Evolutionary conservation across 2,329 filamentous ascomycete genomes (phyloP), one percentile per base, ranked within the genome.

Genomic region (Chaetomium strumarium): DNA sequence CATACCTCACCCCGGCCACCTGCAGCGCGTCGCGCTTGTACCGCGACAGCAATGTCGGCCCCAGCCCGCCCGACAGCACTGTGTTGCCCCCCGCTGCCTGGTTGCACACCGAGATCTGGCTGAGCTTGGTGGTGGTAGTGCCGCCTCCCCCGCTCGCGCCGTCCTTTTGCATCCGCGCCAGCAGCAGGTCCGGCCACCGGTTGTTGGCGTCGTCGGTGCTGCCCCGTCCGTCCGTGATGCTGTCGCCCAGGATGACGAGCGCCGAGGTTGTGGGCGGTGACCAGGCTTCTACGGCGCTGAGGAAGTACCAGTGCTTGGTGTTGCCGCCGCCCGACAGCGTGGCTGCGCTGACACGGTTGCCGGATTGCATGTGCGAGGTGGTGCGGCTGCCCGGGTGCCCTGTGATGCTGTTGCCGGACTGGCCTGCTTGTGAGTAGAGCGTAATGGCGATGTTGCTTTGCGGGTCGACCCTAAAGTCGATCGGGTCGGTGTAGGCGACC

Each of bases 71-170:
- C 10, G 69, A 68, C 1, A 87, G 73, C 2, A 87, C 74, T 0
- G 81, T 70, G 65, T 87, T 87, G n/a, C 84, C 84, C 41, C 84
- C 84, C 1, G 83, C 83, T 1, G 83, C 84, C 66, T 86, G 79
- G 68, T 87, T 86, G 57, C 76, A 71, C 12, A 86, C 67, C 12
- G 75, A 75, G 46, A 86, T 74, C 55, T 76, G 68, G 19, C 67
- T 70, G 43, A 77, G 75, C 12, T 65, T 63, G 43, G 16, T 19
- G n/a, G 14, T 14, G 9, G 12, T 2, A 9, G 11, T 5, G 30
- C 24, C 24, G 24, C 24, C 24, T 4, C 24, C 24, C 7, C 24
- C 24, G 24, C 24, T 24, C 4, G 24, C 24, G 4, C 4, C 24
- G 4, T 72, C 63, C 58, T 74, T 62, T 61, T 79, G 74, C 70